Evolutionary conservation across 225 moss, liverwort and hornwort species (phyloP), one percentile per base, ranked within the genome.

Genomic region (Physcomitrellopsis africana): DNA sequence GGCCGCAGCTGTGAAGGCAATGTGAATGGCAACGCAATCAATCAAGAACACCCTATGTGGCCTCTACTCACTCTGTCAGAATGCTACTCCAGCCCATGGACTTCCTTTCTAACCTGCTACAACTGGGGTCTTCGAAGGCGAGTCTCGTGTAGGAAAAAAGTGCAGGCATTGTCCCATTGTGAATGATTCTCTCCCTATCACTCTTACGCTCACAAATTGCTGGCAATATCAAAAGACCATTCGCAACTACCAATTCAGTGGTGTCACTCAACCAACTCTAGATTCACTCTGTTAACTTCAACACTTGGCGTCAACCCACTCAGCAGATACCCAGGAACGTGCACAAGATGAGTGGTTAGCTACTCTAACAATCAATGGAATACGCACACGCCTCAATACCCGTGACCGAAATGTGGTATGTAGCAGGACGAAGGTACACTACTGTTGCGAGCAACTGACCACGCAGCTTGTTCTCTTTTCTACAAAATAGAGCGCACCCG

Each of bases 401-500:
- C 11, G 51, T 12, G 76, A n/a, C 32, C 7, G 32, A 37, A 37
- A 37, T 37, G 32, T 37, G 0, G 32, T 37, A 37, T 37, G 32
- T 37, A 37, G 32, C 4, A 4, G 42, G 49, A 43, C 51, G 62
- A 20, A 11, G 19, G n/a, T 68, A 6, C 41, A 55, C 55, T 37
- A 20, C 69, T 18, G 15, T 13, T 44, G 57, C 51, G 69, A 57
- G 63, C 53, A 46, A 3, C 29, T 68, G 58, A 73, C 51, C 68
- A 64, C n/a, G 41, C 52, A 73, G 37, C 49, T 37, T 37, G 7
- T 37, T 37, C 32, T 2, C 32, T 37, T 37, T 37, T 37, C 32
- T 37, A 37, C 32, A 37, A 37, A 37, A 37, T 5, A 37, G 32
- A 37, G 32, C 32, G 32, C 32, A 37, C 32, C 32, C 32, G 32